Evolutionary conservation across 2,329 filamentous ascomycete genomes (phyloP), one percentile per base, ranked within the genome.

Genomic region (Phoma sp.): DNA sequence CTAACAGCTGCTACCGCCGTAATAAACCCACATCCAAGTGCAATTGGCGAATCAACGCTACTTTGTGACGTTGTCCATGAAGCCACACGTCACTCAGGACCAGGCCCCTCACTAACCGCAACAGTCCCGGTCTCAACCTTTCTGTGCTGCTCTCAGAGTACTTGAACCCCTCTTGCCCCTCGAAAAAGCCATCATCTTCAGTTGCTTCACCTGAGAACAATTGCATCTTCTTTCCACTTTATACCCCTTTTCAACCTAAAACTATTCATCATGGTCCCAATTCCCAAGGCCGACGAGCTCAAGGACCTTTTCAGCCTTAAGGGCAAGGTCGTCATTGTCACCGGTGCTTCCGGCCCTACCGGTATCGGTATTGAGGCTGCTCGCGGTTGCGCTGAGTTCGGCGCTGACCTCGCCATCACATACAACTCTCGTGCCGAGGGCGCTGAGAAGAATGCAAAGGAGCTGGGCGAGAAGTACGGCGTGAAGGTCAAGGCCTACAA

Each of bases 401-500:
- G 85, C 48, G 85, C 85, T 65, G 79, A 86, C 71, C 72, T 88
- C 32, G 85, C 85, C 70, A 82, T 88, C 74, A 93, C 89, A 63
- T 88, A 88, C 77, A 74, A 84, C 58, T 86, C 84, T 11, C 83
- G 85, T 44, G 76, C 82, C 1, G 77, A 83, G 53, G 86, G 86
- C 44, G 86, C 83, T 55, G 81, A 87, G 77, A 85, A 85, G 79
- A 88, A 88, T 77, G 85, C 84, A 57, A 80, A 84, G 72, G 84
- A 86, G 68, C 79, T 88, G 42, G 49, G 70, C 38, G 79, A 83
- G 64, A 80, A 80, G 64, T 87, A 86, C 75, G 85, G 85, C 60
- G 77, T 88, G 75, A 87, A 87, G 77, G 80, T 79, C 73, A 87
- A 86, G 78, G 83, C 86, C 57, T 89, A 88, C 83, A 86, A 88